These are phyloP conservation scores for Platanus orientalis DNA, from an alignment of 164 flowering plant species.

Conservation along the genomic window DNA sequence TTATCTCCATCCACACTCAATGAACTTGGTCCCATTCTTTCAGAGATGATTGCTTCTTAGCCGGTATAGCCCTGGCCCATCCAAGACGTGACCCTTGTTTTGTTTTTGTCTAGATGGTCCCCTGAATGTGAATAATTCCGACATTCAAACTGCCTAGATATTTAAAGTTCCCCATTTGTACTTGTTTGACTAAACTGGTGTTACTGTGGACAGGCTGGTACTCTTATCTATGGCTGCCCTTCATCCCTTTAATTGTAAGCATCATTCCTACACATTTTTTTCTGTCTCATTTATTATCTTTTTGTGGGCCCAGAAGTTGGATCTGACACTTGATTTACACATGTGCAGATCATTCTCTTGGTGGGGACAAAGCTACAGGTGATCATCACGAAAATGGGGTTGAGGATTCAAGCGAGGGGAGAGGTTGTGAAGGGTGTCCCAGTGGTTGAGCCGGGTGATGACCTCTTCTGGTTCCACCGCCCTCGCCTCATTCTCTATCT, in stretches of 20 bases:
- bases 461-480: slow-evolving; percentile 82
- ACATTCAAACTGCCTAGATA: too few relatives aligned
- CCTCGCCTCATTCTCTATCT: slow-evolving; percentile 71
- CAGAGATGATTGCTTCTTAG: too few relatives aligned
- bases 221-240: slow-evolving; percentile 74
- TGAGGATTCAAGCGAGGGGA: slow-evolving; percentile 72
- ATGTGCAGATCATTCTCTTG: slow-evolving; percentile 55
- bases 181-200: too few relatives aligned
- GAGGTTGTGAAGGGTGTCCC: slow-evolving; percentile 72
- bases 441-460: slow-evolving; percentile 64
- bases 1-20: too few relatives aligned
- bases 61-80: too few relatives aligned
- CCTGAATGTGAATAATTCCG: too few relatives aligned
- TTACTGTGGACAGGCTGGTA: slow-evolving; percentile 45
- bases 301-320: too few relatives aligned
- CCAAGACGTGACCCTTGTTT: too few relatives aligned
- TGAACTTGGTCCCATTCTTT: too few relatives aligned
- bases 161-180: too few relatives aligned
- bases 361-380: slow-evolving; percentile 91
- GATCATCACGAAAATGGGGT: slow-evolving; percentile 78
- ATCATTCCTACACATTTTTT: neutral
- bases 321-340: neutral
- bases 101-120: too few relatives aligned
- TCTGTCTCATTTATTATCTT: too few relatives aligned
- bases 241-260: slow-evolving; percentile 73